phyloP scores from a whole-genome alignment of 768 basidiomycete species.

The Albatrellus ellisii region DNA sequence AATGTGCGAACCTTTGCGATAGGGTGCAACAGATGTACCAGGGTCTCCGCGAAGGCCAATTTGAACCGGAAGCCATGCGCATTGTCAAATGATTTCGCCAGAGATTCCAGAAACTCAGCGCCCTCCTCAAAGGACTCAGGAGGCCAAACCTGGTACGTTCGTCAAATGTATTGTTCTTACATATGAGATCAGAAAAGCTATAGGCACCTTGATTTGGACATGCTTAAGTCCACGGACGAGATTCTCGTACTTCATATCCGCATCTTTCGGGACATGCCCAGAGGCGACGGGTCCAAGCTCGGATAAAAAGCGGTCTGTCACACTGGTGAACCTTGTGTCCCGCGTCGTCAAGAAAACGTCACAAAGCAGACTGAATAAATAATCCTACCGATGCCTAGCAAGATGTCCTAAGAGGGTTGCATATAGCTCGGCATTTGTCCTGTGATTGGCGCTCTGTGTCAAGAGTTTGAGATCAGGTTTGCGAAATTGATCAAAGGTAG shows the following conservation, averaged over 20 bases:
- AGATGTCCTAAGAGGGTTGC: constrained; percentile 77
- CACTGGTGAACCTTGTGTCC: constrained; percentile 60
- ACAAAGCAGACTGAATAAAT: not conserved
- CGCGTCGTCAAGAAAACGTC: not conserved
- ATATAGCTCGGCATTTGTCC: constrained; percentile 71
- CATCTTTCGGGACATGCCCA: constrained; percentile 70
- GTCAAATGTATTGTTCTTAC: not conserved
- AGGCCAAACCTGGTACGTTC: constrained; percentile 64
- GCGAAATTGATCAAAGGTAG: constrained; percentile 76
- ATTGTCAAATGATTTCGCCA: constrained; percentile 74
- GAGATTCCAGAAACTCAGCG: constrained; percentile 76
- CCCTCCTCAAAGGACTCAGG: constrained; percentile 89
- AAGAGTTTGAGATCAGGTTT: constrained; percentile 56
- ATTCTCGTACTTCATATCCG: constrained; percentile 74
- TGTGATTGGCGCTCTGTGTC: constrained; percentile 59
- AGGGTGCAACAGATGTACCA: constrained; percentile 68
- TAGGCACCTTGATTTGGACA: constrained; percentile 64
- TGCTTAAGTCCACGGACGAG: constrained; percentile 70
- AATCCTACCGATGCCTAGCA: constrained; percentile 60
- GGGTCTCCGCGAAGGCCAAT: constrained; percentile 71
- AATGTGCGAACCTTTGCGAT: constrained; percentile 58
- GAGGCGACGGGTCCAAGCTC: constrained; percentile 65
- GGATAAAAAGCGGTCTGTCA: constrained; percentile 82
- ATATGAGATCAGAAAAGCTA: not conserved
- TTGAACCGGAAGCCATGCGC: constrained; percentile 79